These are phyloP conservation scores for Debaryomycetaceae sp. DNA, from an alignment of 1,139 yeast genomes.

Conservation along the genomic window DNA sequence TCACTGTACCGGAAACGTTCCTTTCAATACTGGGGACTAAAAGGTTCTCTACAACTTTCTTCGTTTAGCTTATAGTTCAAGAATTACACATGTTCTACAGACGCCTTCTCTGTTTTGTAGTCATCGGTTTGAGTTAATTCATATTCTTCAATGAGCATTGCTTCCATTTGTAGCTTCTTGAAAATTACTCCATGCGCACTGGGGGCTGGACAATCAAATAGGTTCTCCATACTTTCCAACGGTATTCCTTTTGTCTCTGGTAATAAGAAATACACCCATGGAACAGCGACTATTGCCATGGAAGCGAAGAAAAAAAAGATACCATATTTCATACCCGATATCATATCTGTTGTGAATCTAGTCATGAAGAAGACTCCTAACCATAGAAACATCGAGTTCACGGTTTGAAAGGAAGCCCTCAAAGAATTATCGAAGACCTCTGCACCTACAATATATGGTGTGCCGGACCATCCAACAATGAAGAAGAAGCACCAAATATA, in stretches of 20 bases:
- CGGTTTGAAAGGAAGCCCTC: constrained; percentile 41
- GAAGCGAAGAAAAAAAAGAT: constrained; percentile 41
- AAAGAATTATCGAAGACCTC: constrained; percentile 43
- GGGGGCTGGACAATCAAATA: constrained; percentile 30
- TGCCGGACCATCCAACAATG: constrained; percentile 44
- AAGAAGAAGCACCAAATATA: constrained; percentile 44
- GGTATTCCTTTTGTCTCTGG: constrained; percentile 43
- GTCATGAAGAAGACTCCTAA: constrained; percentile 42
- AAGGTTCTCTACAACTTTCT: too few relatives aligned
- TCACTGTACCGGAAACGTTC: too few relatives aligned
- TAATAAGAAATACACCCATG: constrained; percentile 33
- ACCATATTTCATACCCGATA: constrained; percentile 36
- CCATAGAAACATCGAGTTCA: constrained; percentile 44
- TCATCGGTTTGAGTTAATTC: constrained; percentile 8
- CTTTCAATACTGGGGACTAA: too few relatives aligned
- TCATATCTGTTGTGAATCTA: constrained; percentile 35
- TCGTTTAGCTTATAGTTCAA: too few relatives aligned
- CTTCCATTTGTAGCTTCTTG: constrained; percentile 15
- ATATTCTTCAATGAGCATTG: constrained; percentile 7
- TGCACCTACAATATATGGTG: constrained; percentile 42
- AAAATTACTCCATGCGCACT: constrained; percentile 27
- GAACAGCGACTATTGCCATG: constrained; percentile 28
- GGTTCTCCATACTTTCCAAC: constrained; percentile 43
- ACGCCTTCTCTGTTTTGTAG: not conserved
- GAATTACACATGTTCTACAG: not conserved